Evolutionary conservation across 345 rosid genomes (phyloP).

Genomic region (Eucalyptus dawsonii): DNA sequence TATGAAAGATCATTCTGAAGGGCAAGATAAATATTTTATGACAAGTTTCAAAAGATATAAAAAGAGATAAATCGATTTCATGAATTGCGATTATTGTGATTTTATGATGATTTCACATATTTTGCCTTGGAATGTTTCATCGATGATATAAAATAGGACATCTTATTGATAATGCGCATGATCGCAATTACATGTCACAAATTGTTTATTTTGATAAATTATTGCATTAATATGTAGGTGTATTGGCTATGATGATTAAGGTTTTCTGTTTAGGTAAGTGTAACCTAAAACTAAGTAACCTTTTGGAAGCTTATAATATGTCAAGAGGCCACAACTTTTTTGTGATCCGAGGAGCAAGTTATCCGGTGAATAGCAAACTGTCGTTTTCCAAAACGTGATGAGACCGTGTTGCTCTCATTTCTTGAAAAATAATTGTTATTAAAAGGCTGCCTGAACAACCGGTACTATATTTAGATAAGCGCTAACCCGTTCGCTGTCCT

Average conservation of each 20-base stretch:
- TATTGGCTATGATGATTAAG: neutral
- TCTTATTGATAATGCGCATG: neutral
- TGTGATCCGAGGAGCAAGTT: too few species aligned
- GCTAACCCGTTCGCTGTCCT: too few species aligned
- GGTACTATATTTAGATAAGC: too few species aligned
- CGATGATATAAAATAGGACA: neutral
- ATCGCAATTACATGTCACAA: neutral
- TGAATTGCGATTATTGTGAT: neutral
- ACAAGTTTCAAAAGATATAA: neutral
- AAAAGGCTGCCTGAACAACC: too few species aligned
- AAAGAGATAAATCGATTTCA: neutral
- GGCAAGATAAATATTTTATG: neutral
- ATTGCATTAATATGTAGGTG: neutral
- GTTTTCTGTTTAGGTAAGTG: neutral
- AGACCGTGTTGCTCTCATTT: too few species aligned
- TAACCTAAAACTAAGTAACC: neutral
- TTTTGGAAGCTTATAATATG: neutral
- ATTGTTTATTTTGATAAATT: neutral
- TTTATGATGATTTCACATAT: neutral
- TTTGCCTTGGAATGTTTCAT: neutral
- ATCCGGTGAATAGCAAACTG: too few species aligned
- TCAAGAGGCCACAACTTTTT: too few species aligned
- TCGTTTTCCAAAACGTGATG: too few species aligned
- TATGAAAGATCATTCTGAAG: neutral
- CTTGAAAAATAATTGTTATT: too few species aligned